phyloP scores from a whole-genome alignment of 2,329 filamentous ascomycete genomes.

The Penicillium sp. region DNA sequence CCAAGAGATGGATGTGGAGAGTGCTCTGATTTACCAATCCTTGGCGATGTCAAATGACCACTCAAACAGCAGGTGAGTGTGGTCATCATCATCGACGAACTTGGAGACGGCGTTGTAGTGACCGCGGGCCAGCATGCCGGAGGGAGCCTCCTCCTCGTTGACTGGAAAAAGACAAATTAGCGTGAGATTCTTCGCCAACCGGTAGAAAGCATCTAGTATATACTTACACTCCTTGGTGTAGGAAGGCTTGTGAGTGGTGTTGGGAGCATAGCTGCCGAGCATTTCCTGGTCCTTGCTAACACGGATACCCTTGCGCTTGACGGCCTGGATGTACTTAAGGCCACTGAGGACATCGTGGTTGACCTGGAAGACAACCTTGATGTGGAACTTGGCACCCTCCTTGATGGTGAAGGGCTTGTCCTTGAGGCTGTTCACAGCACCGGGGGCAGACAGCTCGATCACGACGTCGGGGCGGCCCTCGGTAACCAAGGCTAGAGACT shows the following conservation, averaged over 20 bases:
- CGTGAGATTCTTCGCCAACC: neutral
- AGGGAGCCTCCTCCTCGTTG: constrained; percentile 88
- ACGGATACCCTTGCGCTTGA: constrained; percentile 85
- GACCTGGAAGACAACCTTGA: constrained; percentile 93
- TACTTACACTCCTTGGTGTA: constrained; percentile 91
- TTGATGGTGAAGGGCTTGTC: constrained; percentile 97
- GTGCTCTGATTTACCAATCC: constrained; percentile 69
- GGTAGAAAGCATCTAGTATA: too few relatives aligned
- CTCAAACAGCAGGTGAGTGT: constrained; percentile 87
- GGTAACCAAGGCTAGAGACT: constrained; percentile 85
- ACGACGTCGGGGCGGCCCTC: constrained; percentile 82
- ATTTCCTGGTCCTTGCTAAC: constrained; percentile 96
- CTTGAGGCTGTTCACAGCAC: constrained; percentile 78
- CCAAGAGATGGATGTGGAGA: constrained; percentile 6
- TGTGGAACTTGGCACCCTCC: constrained; percentile 90
- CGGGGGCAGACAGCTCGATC: constrained; percentile 80
- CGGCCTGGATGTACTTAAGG: constrained; percentile 92
- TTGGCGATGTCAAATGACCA: constrained; percentile 98
- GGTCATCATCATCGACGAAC: constrained; percentile 95
- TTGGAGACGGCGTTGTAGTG: constrained; percentile 88
- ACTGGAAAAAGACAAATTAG: constrained; percentile 59
- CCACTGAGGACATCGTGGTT: constrained; percentile 96
- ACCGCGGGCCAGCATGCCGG: constrained; percentile 86
- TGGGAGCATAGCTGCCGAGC: constrained; percentile 95
- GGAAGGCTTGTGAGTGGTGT: constrained; percentile 81